phyloP scores from a whole-genome alignment of 2,329 filamentous ascomycete genomes.

The Fusarium pseudoanthophilum region DNA sequence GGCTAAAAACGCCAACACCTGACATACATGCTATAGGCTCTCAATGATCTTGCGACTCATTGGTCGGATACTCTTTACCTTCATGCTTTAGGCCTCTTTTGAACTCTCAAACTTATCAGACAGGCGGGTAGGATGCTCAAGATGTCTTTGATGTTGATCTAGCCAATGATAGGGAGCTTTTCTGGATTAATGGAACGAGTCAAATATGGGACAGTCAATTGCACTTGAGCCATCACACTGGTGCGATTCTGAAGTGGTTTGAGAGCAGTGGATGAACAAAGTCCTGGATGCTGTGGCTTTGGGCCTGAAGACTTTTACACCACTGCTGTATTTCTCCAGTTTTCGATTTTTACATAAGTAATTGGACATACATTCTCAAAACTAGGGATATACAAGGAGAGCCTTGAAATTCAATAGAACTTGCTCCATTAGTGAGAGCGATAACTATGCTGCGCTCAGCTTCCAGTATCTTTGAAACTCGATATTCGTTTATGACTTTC shows the following conservation, averaged over 20 bases:
- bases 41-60: not conserved
- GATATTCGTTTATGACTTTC: not conserved
- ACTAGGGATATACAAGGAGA: no score
- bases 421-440: no score
- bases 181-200: not conserved
- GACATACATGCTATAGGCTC: not conserved
- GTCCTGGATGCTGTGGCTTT: not conserved
- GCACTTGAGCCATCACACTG: not conserved
- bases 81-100: not conserved
- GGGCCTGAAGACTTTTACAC: not conserved
- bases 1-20: not conserved
- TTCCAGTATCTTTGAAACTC: not conserved
- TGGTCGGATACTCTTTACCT: not conserved
- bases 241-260: not conserved
- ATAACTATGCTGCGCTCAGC: not conserved
- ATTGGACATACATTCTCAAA: not conserved
- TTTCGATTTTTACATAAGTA: no score
- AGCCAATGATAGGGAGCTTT: not conserved
- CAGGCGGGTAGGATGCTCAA: not conserved
- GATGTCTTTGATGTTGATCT: not conserved
- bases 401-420: not conserved
- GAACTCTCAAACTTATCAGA: not conserved
- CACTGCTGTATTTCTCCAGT: fast-evolving
- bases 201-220: not conserved
- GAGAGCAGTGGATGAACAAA: not conserved